Evolutionary conservation across 345 rosid genomes (phyloP).

Genomic region (Citrus medica): DNA sequence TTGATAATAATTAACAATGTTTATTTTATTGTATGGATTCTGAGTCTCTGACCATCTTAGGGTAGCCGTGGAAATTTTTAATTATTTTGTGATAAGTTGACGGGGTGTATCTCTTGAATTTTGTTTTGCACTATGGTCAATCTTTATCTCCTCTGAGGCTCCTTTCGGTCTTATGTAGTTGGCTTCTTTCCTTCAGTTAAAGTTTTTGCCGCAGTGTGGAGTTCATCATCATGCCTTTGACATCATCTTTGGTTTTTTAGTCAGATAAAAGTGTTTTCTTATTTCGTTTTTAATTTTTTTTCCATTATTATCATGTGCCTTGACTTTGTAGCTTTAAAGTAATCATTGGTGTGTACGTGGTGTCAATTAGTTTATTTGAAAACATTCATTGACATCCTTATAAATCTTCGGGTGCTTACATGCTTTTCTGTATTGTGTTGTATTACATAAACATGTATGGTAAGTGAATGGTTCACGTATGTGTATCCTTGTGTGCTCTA

Average conservation of each 20-base stretch:
- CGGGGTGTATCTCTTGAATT: background rate
- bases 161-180: background rate
- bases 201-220: background rate
- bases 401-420: background rate
- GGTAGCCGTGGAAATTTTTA: background rate
- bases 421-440: background rate
- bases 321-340: background rate
- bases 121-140: background rate
- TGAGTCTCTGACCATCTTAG: background rate
- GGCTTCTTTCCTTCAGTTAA: no score
- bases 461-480: background rate
- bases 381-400: background rate
- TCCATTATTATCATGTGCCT: background rate
- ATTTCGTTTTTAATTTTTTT: background rate
- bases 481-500: background rate
- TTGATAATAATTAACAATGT: background rate
- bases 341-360: background rate
- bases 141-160: background rate
- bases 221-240: background rate
- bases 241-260: background rate
- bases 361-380: background rate
- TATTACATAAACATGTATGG: background rate
- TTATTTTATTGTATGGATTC: background rate
- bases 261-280: background rate
- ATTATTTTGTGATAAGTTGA: background rate